These are phyloP conservation scores for Cicer judaicum DNA, from an alignment of 306 rosid genomes.

Conservation along the genomic window DNA sequence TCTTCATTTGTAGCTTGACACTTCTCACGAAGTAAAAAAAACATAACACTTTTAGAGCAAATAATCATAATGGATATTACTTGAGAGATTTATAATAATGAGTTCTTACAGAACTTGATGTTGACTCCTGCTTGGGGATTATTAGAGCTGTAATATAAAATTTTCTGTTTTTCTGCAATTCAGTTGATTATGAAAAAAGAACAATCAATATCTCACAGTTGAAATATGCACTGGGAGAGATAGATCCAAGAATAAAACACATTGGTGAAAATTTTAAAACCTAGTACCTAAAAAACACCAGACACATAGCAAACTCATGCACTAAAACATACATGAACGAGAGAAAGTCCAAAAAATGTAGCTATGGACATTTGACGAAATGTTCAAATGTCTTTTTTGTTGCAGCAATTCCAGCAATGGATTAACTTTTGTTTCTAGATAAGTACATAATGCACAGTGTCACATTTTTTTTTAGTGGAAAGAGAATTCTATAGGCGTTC, in stretches of 20 bases:
- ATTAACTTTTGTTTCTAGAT: constrained; percentile 18
- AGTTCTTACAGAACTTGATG: constrained; percentile 79
- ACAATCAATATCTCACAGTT: constrained; percentile 39
- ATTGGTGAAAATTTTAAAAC: constrained; percentile 2
- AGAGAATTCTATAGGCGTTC: constrained; percentile 5
- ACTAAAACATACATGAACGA: constrained; percentile 2
- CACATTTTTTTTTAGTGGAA: neutral
- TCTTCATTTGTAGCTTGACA: constrained; percentile 94
- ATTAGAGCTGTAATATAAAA: constrained; percentile 87
- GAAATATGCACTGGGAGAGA: constrained; percentile 19
- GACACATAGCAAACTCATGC: constrained; percentile 13
- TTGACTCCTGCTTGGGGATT: constrained; percentile 95
- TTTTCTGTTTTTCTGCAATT: constrained; percentile 83
- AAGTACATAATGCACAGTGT: neutral
- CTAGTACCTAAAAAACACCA: constrained; percentile 1
- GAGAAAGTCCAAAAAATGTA: constrained; percentile 19
- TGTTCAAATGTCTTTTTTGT: constrained; percentile 27
- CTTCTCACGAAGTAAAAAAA: constrained; percentile 54
- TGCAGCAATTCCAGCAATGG: constrained; percentile 19
- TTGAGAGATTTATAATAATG: constrained; percentile 34
- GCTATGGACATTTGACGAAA: constrained; percentile 15
- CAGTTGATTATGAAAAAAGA: constrained; percentile 38
- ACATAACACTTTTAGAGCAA: constrained; percentile 18
- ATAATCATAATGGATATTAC: constrained; percentile 35
- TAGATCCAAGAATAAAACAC: neutral